A percentile compares a stretch with the other conserved stretches of the same genome.
These are phyloP conservation scores for Thoreauomyces humboldtii DNA, from an alignment of 192 early-diverging fungal genomes.

Conservation along the genomic window DNA sequence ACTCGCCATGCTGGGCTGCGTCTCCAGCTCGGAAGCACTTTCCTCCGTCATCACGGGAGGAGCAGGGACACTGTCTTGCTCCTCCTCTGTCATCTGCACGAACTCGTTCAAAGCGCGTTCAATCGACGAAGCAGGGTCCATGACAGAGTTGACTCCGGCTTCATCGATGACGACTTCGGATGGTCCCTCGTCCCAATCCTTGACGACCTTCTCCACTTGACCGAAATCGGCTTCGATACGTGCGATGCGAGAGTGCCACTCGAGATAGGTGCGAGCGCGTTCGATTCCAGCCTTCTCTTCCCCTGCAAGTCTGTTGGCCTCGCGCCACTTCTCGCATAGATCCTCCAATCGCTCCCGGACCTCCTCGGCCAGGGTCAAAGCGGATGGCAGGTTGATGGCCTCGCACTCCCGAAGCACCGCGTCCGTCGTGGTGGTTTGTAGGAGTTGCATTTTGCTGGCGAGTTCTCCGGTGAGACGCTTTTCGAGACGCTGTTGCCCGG, in stretches of 20 bases:
- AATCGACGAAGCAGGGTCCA: neutral
- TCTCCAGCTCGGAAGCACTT: too few relatives aligned
- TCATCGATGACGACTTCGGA: neutral
- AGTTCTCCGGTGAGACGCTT: neutral
- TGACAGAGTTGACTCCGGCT: neutral
- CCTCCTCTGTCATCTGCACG: slow-evolving; percentile 17
- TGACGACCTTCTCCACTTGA: neutral
- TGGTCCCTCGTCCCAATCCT: neutral
- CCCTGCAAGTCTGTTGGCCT: slow-evolving; percentile 5
- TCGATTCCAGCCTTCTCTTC: slow-evolving; percentile 16
- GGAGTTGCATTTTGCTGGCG: neutral
- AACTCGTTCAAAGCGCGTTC: slow-evolving; percentile 11
- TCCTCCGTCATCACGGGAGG: too few relatives aligned
- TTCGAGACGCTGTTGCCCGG: neutral
- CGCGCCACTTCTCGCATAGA: slow-evolving; percentile 13
- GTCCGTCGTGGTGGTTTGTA: neutral
- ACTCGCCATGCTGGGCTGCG: too few relatives aligned
- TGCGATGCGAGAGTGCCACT: slow-evolving; percentile 11
- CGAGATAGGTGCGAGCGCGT: slow-evolving; percentile 9
- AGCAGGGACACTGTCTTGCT: too few relatives aligned
- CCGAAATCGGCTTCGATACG: slow-evolving; percentile 3
- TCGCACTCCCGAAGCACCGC: neutral
- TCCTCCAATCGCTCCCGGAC: neutral
- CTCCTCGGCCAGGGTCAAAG: neutral
- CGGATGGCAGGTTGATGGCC: neutral